Evolutionary conservation across 768 basidiomycete genomes (phyloP).

Genomic region (Dentipellis sp.): DNA sequence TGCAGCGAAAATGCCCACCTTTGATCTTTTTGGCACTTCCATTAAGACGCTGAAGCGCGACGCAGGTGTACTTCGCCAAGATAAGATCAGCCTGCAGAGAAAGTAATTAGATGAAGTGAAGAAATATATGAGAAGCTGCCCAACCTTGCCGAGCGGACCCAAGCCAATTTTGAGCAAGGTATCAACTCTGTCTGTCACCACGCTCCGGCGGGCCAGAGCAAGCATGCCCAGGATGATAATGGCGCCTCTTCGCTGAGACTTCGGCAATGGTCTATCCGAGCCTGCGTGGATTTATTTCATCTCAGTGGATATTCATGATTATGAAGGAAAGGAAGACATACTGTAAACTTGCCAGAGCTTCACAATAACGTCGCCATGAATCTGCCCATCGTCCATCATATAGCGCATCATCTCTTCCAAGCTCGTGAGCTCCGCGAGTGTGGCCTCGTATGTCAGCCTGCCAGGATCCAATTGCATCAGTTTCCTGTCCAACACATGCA

Average conservation of each 20-base stretch:
- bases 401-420: slow-evolving; percentile 94
- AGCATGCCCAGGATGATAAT: slow-evolving; percentile 98
- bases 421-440: slow-evolving; percentile 90
- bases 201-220: slow-evolving; percentile 69
- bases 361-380: slow-evolving; percentile 76
- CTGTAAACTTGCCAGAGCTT: slow-evolving; percentile 98
- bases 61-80: slow-evolving; percentile 88
- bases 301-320: not conserved
- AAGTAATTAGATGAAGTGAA: not conserved
- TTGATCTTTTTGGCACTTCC: slow-evolving; percentile 97
- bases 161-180: slow-evolving; percentile 80
- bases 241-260: slow-evolving; percentile 83
- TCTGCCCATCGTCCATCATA: slow-evolving; percentile 85
- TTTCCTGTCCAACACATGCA: not conserved
- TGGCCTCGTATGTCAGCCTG: slow-evolving; percentile 87
- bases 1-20: slow-evolving; percentile 36
- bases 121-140: not conserved
- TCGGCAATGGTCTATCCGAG: slow-evolving; percentile 64
- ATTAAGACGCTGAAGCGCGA: slow-evolving; percentile 85
- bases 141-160: slow-evolving; percentile 75
- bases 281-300: slow-evolving; percentile 33
- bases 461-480: not conserved
- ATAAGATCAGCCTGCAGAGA: slow-evolving; percentile 66
- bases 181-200: slow-evolving; percentile 79
- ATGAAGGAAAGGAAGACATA: slow-evolving; percentile 27